Conservation (phyloP, 192 early-diverging fungal species). For the Coemansia sp. region DNA sequence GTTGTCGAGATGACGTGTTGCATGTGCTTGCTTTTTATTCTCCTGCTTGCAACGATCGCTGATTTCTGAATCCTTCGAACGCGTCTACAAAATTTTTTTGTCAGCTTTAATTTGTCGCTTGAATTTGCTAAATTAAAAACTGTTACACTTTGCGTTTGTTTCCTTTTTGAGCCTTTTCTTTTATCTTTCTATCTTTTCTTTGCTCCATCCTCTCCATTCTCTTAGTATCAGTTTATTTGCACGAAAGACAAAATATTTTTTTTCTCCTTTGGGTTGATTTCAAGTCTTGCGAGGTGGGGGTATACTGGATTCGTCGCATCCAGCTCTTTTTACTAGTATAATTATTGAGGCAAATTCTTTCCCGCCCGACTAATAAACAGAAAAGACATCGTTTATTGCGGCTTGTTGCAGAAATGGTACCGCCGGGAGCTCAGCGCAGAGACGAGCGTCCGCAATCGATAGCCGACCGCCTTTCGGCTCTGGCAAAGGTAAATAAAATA, state of each 20-base stretch:
- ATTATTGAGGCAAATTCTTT: not conserved
- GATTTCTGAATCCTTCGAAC: not conserved
- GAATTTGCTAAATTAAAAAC: no score
- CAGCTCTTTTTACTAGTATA: not conserved
- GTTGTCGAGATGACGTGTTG: no score
- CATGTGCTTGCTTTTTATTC: not conserved
- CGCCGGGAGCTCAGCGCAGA: conserved; percentile 11
- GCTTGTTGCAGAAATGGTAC: conserved; percentile 2
- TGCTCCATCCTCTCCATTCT: no score
- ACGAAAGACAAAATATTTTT: not conserved
- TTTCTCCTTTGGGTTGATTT: not conserved
- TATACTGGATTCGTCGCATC: no score
- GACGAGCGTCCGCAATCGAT: conserved; percentile 5
- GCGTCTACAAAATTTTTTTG: not conserved
- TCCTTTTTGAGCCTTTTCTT: not conserved
- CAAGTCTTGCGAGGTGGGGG: not conserved
- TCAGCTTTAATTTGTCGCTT: not conserved
- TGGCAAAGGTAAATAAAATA: conserved; percentile 12
- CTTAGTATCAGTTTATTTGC: no score
- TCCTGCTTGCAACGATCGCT: not conserved
- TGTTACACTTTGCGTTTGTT: no score
- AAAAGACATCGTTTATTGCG: not conserved
- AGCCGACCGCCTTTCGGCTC: conserved; percentile 5
- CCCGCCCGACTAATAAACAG: no score
- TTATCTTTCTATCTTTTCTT: not conserved